Evolutionary conservation across 2,329 filamentous ascomycete species (phyloP), one percentile per base, ranked within the genome.

Genomic region (Trichoderma guizhouense): DNA sequence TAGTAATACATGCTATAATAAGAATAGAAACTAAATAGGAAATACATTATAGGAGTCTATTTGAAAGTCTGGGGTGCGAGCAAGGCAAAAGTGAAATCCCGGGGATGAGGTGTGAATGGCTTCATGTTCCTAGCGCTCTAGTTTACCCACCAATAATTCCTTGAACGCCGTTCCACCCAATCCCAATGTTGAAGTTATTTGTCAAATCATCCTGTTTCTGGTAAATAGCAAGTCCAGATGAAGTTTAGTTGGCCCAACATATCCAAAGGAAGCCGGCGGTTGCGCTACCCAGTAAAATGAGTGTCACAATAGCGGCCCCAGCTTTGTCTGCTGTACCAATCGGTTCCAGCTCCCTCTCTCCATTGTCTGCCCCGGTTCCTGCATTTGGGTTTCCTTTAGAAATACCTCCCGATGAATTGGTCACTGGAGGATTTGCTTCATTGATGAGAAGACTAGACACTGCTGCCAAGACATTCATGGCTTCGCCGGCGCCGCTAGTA

Each of bases 381-480:
- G 83, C 84, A 5, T 81, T 80, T 0, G 81, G 79, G 57, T 86
- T 78, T 0, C 84, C 84, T 72, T 77, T 79, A 3, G 83, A 85
- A 0, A 82, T 88, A 55, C 88, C 89, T 15, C 87, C 88, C 1
- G 84, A 86, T 0, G 61, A 72, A 5, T 84, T 84, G 0, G 85
- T 87, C 1, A 85, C 82, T 0, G 86, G 83, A 0, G 78, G 78
- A 2, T 76, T 78, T 1, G 80, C 82, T 9, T 83, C 77, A 7
- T 80, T 76, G 14, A 88, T 82, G 18, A 89, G 76, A 7, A 86
- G 81, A 4, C 83, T 83, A 14, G 85, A 85, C 14, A 91, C 84
- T 4, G 88, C 84, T 7, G 85, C 85, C 7, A 90, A 79, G 0
- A 87, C 88, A 47, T 85, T 87, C 83, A 91, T 88, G 76, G 86